phyloP scores from a whole-genome alignment of 208 protist species.

The Wallacemonas collosoma region DNA sequence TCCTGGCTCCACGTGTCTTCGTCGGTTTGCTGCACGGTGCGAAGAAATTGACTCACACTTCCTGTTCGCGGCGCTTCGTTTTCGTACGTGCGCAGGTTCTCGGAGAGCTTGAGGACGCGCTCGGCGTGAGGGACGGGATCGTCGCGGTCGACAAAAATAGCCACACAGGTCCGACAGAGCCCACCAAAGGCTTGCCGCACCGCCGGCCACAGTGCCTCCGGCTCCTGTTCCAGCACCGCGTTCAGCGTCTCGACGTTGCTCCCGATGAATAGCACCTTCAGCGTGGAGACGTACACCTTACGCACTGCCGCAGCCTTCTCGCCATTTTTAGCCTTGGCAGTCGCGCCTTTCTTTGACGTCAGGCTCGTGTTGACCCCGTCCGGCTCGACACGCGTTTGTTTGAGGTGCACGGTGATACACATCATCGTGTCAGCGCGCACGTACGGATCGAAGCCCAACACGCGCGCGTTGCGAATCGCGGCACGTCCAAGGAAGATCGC shows the following conservation, averaged over 20 bases:
- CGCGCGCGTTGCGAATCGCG: conserved; percentile 36
- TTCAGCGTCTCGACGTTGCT: conserved; percentile 31
- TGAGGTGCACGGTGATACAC: conserved; percentile 33
- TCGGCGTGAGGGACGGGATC: conserved; percentile 21
- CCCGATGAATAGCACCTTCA: conserved; percentile 41
- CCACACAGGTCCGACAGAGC: conserved; percentile 26
- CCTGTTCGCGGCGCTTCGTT: conserved; percentile 32
- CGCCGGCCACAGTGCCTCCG: conserved; percentile 26
- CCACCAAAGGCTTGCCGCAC: conserved; percentile 39
- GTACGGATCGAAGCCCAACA: conserved; percentile 30
- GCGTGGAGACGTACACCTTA: conserved; percentile 40
- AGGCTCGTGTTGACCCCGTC: background rate
- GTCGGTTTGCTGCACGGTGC: conserved; percentile 1
- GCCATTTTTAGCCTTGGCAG: background rate
- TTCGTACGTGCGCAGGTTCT: conserved; percentile 21
- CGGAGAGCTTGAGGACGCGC: conserved; percentile 18
- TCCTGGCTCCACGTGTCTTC: conserved; percentile 11
- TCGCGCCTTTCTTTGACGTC: background rate
- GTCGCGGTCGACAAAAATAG: conserved; percentile 23
- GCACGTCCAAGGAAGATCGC: conserved; percentile 27
- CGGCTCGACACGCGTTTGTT: conserved; percentile 17
- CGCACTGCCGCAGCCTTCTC: background rate
- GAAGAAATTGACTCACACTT: conserved; percentile 34
- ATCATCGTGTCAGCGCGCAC: conserved; percentile 27
- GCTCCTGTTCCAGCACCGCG: conserved; percentile 15